Percentiles rank a stretch among this genome's conserved stretches.
phyloP scores from a whole-genome alignment of 2,329 filamentous ascomycete species.

The Alternaria ethzedia region DNA sequence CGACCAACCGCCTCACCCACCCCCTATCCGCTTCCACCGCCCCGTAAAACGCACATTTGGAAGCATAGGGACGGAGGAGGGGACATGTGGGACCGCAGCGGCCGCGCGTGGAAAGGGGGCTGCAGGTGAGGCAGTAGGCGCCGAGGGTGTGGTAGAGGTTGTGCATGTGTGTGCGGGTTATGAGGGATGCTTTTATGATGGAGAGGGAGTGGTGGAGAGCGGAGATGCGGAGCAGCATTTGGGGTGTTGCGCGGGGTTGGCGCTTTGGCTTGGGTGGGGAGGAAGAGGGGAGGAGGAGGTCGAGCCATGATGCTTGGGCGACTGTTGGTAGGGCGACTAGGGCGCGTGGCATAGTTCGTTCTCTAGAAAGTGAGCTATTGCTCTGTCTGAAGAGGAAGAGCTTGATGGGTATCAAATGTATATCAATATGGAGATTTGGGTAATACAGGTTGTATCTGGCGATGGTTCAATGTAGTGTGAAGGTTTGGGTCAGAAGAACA shows the following conservation, averaged over 20 bases:
- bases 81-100: slow-evolving; percentile 1
- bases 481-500: neutral
- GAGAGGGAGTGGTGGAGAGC: neutral
- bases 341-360: neutral
- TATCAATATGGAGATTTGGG: no score
- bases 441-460: no score
- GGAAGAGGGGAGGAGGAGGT: neutral
- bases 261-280: neutral
- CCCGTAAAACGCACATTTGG: neutral
- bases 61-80: neutral
- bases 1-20: neutral
- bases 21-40: neutral
- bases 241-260: neutral
- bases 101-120: neutral
- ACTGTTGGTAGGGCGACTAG: neutral
- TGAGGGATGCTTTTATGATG: neutral
- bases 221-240: neutral
- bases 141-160: neutral
- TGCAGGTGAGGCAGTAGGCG: neutral
- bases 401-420: no score
- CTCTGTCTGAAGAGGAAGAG: neutral
- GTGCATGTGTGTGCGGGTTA: neutral
- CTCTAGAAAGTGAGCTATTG: neutral
- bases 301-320: neutral
- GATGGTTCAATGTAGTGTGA: no score